These are phyloP conservation scores for Maudiozyma pseudohumilis DNA, from an alignment of 805 yeast species.

Conservation along the genomic window DNA sequence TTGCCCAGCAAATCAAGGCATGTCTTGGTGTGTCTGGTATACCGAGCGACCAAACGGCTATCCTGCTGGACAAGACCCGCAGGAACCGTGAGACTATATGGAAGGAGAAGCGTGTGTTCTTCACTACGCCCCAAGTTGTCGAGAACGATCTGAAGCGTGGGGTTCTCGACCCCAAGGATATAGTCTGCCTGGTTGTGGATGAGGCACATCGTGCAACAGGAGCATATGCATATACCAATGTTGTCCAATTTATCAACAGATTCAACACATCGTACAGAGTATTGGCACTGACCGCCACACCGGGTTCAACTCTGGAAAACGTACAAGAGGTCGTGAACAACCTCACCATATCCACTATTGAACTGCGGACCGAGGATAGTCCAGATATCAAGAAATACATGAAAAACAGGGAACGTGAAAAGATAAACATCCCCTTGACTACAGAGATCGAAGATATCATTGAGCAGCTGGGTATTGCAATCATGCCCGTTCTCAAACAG, in stretches of 20 bases:
- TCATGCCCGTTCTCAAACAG: slow-evolving; percentile 52
- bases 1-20: slow-evolving; percentile 92
- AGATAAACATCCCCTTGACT: slow-evolving; percentile 45
- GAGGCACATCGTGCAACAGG: slow-evolving; percentile 95
- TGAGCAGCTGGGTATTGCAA: slow-evolving; percentile 48
- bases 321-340: slow-evolving; percentile 79
- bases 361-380: slow-evolving; percentile 77
- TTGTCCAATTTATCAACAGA: slow-evolving; percentile 55
- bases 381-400: slow-evolving; percentile 72
- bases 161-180: slow-evolving; percentile 58
- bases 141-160: slow-evolving; percentile 81
- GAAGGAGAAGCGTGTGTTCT: slow-evolving; percentile 68
- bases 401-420: slow-evolving; percentile 53
- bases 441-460: slow-evolving; percentile 48
- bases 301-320: slow-evolving; percentile 78
- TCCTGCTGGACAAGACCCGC: slow-evolving; percentile 51
- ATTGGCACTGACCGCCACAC: slow-evolving; percentile 91
- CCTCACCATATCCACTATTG: slow-evolving; percentile 63
- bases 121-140: slow-evolving; percentile 93
- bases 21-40: slow-evolving; percentile 83
- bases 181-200: slow-evolving; percentile 75
- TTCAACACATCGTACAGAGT: slow-evolving; percentile 61
- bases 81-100: slow-evolving; percentile 67
- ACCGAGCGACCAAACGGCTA: slow-evolving; percentile 66
- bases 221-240: slow-evolving; percentile 77